Evolutionary conservation across 352 stramenopile species (phyloP).

Genomic region (Phytophthora sojae): DNA sequence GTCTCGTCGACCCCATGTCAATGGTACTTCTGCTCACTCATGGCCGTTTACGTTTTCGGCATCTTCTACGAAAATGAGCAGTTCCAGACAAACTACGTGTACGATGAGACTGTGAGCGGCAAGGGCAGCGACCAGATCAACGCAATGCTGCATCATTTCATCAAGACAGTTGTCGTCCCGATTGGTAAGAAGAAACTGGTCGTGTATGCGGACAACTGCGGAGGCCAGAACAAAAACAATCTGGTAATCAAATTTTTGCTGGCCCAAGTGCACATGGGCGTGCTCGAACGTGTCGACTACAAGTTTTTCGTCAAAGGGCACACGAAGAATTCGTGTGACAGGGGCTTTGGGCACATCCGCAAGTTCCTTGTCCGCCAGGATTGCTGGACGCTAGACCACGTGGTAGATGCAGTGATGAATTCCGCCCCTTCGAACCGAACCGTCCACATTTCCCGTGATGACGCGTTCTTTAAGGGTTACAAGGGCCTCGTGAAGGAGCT

Average conservation of each 20-base stretch:
- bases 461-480: conserved; percentile 14
- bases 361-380: conserved; percentile 9
- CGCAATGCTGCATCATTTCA: conserved; percentile 18
- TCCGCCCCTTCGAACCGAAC: neutral
- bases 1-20: conserved; percentile 17
- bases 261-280: conserved; percentile 15
- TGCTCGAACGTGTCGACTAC: conserved; percentile 14
- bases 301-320: conserved; percentile 33
- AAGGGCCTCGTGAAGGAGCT: conserved; percentile 12
- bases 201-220: conserved; percentile 27
- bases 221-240: conserved; percentile 19
- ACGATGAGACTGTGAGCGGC: conserved; percentile 1
- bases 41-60: conserved; percentile 24
- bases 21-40: conserved; percentile 25
- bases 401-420: conserved; percentile 8
- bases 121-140: conserved; percentile 17
- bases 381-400: conserved; percentile 24
- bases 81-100: conserved; percentile 20
- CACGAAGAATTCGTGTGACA: conserved; percentile 28
- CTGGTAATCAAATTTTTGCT: conserved; percentile 27
- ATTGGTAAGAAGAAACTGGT: neutral
- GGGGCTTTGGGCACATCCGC: conserved; percentile 8
- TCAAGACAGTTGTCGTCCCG: neutral
- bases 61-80: conserved; percentile 20
- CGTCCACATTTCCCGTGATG: neutral